Base-by-base conservation (phyloP, 2,329 filamentous ascomycete species). In the Trichoderma oligosporum region DNA sequence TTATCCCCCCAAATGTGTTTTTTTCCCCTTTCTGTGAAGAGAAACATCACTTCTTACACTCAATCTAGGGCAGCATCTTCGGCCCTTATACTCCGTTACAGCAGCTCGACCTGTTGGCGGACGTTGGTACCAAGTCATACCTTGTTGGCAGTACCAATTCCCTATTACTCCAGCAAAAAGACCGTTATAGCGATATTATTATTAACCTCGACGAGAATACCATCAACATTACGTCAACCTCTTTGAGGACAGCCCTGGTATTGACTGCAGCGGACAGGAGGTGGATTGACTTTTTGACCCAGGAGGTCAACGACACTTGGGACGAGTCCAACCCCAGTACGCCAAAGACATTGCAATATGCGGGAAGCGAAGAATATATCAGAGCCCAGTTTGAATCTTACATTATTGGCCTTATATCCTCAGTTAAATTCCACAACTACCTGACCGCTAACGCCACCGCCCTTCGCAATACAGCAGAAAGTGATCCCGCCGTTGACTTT, bases 131-230 rank as follows among this genome's bases (percentile, higher is more conserved):
- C 18, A 97, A 96, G 74, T 97, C 93, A 1, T 99, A 97, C 67
- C 88, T 99, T 54, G 92, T 99, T 57, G 94, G 94, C 61, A 97
- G 92, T 63, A 99, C 94, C 35, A 99, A 99, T 71, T 96, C 91
- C 5, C 79, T 99, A 22, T 80, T 99, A 31, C 77, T 99, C 9
- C 92, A 97, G 67, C 94, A 99, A 70, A 95, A 86, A 71, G 93
- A 99, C 69, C 85, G 91, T 42, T 97, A 99, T 71, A 96, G 91
- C 71, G 94, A 99, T 68, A 91, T 97, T 33, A 80, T 99, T 60
- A 91, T 99, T 69, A 97, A 99, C 69, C 85, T 99, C 18, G 94
- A 99, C 70, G 92, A 97, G 62, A 84, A 88, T 63, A 88, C 84
- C 2, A 85, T 97, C 64, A 93, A 84, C 66, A 89, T 97, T 62